A percentile compares a stretch with the other conserved stretches of the same genome.
These are phyloP conservation scores for Apophysomyces sp. DNA, from an alignment of 371 early-diverging fungal species.

Conservation along the genomic window DNA sequence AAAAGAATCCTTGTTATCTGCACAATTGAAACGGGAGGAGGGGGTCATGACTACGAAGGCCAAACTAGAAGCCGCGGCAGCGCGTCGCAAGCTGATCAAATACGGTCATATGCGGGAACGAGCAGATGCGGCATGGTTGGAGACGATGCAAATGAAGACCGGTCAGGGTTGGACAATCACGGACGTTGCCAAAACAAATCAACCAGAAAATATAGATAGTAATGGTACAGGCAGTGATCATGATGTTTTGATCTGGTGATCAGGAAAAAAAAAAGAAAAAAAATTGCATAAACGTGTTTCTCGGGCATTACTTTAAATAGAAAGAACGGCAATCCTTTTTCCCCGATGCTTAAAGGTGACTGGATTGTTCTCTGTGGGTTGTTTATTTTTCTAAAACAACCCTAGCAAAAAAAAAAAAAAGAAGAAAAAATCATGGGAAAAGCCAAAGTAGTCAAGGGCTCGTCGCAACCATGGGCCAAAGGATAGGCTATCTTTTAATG, in stretches of 20 bases:
- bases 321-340: too few species aligned
- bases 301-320: too few species aligned
- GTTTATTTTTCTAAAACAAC: too few species aligned
- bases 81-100: conserved; percentile 4
- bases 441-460: too few species aligned
- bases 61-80: conserved; percentile 7
- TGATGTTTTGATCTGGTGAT: conserved; percentile 2
- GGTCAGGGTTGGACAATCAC: conserved; percentile 20
- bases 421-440: too few species aligned
- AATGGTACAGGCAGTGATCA: background rate
- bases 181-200: background rate
- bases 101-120: conserved; percentile 5
- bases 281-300: background rate
- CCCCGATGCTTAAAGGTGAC: too few species aligned
- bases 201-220: background rate
- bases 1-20: conserved; percentile 4
- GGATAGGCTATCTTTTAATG: too few species aligned
- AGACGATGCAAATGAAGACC: conserved; percentile 8
- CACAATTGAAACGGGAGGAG: background rate
- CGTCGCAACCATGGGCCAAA: too few species aligned
- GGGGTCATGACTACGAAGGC: background rate
- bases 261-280: background rate
- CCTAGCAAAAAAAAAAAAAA: too few species aligned
- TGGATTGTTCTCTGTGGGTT: too few species aligned
- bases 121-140: conserved; percentile 10